Percentiles rank a stretch among this genome's conserved stretches.
Evolutionary conservation across 2,329 filamentous ascomycete species (phyloP).

Genomic region (Penicillium paneum): DNA sequence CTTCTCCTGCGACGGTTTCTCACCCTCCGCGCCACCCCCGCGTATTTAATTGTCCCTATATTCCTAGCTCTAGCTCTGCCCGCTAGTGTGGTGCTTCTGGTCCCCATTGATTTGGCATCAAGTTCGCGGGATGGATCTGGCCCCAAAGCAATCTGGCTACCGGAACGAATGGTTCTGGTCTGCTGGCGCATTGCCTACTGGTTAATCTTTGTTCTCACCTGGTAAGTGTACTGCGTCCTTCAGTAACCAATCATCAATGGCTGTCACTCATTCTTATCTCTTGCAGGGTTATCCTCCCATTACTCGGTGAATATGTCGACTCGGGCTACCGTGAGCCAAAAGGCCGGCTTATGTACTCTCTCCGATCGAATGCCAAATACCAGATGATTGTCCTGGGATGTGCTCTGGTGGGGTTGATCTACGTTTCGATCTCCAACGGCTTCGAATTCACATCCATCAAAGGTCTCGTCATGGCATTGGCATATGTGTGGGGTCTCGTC

Average conservation of each 20-base stretch:
- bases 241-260: not conserved
- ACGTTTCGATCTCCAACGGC: constrained; percentile 76
- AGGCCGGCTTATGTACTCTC: constrained; percentile 75
- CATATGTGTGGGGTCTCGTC: constrained; percentile 89
- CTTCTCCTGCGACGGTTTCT: constrained; percentile 86
- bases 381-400: constrained; percentile 74
- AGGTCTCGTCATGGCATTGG: constrained; percentile 82
- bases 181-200: constrained; percentile 96
- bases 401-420: constrained; percentile 69
- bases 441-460: constrained; percentile 72
- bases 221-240: constrained; percentile 53
- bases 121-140: constrained; percentile 71
- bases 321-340: constrained; percentile 86
- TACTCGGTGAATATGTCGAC: constrained; percentile 92
- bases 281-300: constrained; percentile 79
- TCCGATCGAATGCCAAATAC: constrained; percentile 84
- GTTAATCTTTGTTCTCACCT: constrained; percentile 92
- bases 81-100: constrained; percentile 82
- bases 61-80: constrained; percentile 95
- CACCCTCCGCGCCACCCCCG: constrained; percentile 83
- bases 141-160: constrained; percentile 81
- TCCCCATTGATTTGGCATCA: constrained; percentile 93
- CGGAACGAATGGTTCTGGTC: constrained; percentile 71
- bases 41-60: constrained; percentile 84
- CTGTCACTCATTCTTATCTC: constrained; percentile 9